These are phyloP conservation scores for Albugo candida DNA, from an alignment of 352 stramenopile genomes.

Conservation along the genomic window DNA sequence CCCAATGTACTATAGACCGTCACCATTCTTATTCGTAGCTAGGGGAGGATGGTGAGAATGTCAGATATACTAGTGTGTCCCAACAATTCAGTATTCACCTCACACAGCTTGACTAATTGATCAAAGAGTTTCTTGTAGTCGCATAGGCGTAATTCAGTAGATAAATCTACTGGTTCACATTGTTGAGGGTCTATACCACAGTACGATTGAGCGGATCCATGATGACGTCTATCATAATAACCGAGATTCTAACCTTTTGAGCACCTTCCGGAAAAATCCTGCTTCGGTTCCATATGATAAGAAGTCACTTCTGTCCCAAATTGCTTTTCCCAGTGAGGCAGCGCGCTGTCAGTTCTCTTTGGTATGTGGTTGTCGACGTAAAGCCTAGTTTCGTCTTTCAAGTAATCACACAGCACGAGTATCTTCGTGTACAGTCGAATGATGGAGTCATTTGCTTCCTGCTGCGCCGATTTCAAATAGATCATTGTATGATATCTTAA, in stretches of 20 bases:
- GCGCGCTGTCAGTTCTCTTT: constrained; percentile 39
- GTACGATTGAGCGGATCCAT: constrained; percentile 59
- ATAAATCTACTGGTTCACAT: too few species aligned
- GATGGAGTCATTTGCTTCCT: constrained; percentile 27
- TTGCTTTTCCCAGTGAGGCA: constrained; percentile 41
- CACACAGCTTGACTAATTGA: too few species aligned
- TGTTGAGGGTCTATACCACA: neutral
- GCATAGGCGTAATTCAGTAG: too few species aligned
- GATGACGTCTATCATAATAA: constrained; percentile 6
- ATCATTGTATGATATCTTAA: constrained; percentile 46
- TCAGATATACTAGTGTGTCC: too few species aligned
- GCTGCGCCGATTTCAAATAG: constrained; percentile 29
- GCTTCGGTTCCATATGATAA: constrained; percentile 30
- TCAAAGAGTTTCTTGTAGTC: too few species aligned
- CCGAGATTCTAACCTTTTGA: too few species aligned
- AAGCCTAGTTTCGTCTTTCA: constrained; percentile 43
- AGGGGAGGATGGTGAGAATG: too few species aligned
- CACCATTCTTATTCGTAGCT: too few species aligned
- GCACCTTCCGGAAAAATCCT: too few species aligned
- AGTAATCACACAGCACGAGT: constrained; percentile 31
- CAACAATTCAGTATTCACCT: too few species aligned
- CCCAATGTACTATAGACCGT: too few species aligned
- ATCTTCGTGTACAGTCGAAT: constrained; percentile 41
- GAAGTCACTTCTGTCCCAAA: constrained; percentile 51
- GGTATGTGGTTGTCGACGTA: constrained; percentile 29